Evolutionary conservation across 2,329 filamentous ascomycete genomes (phyloP), one percentile per base, ranked within the genome.

Genomic region (Botrytis pseudocinerea): DNA sequence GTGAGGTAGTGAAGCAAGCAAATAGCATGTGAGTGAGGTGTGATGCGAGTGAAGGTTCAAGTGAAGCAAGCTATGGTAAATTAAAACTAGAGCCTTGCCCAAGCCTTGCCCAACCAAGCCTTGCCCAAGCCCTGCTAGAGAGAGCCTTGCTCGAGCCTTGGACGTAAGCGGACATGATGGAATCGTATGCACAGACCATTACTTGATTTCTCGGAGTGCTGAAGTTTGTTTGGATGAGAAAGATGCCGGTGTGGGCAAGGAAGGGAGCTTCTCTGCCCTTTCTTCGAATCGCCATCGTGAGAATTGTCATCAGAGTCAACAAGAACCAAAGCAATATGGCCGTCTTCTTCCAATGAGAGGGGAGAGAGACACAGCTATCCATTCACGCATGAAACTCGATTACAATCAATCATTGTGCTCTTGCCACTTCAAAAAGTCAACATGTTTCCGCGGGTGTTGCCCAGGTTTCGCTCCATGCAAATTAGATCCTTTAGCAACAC

Each of bases 401-500:
- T 16, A 2, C n/a, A 2, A 5, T 65, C 25, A 14, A 16, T n/a
- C 12, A 18, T 48, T 38, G 28, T 38, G 2, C 28, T 16, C 54
- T 61, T 61, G 20, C 38, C n/a, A 22, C 16, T 42, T 35, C 16
- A n/a, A 14, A 46, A 61, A 51, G 64, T 71, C 71, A 65, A 69
- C 16, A 78, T 79, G 77, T 76, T 77, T 42, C 57, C 69, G 20
- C 76, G 75, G 61, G 64, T 38, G 35, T 51, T 76, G 40, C 73
- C 73, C 57, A 73, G 69, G 48, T 54, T 22, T n/a, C 32, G 38
- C 48, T 32, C 46, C n/a, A 38, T 61, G 16, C 75, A 75, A 65
- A 72, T 42, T 10, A 76, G 79, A 76, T 77, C 76, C 75, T 89
- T 92, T 78, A 87, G 87, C 10, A 82, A 82, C 14, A 87, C 88